A percentile compares a stretch with the other conserved stretches of the same genome.
Conservation (phyloP, 2,329 filamentous ascomycete species). For the Parafenestella ontariensis region DNA sequence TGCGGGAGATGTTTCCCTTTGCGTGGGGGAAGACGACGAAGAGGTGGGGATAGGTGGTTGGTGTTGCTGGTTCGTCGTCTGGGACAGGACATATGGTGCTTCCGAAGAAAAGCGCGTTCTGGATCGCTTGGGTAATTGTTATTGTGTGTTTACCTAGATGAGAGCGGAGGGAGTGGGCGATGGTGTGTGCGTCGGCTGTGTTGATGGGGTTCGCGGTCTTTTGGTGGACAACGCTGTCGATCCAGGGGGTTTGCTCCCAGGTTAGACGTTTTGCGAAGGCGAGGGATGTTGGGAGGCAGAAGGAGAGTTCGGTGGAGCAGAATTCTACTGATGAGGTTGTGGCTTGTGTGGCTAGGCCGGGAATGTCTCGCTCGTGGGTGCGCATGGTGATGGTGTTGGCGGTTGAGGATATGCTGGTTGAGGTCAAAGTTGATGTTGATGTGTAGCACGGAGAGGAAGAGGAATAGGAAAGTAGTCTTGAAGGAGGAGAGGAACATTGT, state of each 20-base stretch:
- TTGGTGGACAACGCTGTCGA: background rate
- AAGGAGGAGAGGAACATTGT: background rate
- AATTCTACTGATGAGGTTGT: background rate
- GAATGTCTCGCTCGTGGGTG: constrained; percentile 3
- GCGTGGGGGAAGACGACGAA: constrained; percentile 29
- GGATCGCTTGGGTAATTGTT: background rate
- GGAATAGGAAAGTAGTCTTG: background rate
- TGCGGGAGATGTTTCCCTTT: background rate
- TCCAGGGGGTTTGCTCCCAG: constrained; percentile 32
- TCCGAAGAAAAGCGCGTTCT: constrained; percentile 18
- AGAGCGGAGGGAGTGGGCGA: constrained; percentile 3
- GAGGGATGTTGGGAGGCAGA: constrained; percentile 22
- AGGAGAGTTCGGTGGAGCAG: constrained; percentile 17
- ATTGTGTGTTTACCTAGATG: background rate
- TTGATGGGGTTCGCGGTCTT: constrained; percentile 8
- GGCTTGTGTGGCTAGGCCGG: background rate
- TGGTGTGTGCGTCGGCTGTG: constrained; percentile 8
- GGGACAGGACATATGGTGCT: constrained; percentile 2
- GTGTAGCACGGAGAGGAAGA: background rate
- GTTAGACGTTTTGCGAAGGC: constrained; percentile 27
- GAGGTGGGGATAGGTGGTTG: constrained; percentile 9
- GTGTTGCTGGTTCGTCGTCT: background rate
- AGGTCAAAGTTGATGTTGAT: background rate
- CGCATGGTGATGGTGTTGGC: background rate
- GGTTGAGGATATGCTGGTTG: background rate